A percentile compares a stretch with the other conserved stretches of the same genome.
These are phyloP conservation scores for Anthracocystis walkeri DNA, from an alignment of 1,284 basidiomycete genomes.

Conservation along the genomic window DNA sequence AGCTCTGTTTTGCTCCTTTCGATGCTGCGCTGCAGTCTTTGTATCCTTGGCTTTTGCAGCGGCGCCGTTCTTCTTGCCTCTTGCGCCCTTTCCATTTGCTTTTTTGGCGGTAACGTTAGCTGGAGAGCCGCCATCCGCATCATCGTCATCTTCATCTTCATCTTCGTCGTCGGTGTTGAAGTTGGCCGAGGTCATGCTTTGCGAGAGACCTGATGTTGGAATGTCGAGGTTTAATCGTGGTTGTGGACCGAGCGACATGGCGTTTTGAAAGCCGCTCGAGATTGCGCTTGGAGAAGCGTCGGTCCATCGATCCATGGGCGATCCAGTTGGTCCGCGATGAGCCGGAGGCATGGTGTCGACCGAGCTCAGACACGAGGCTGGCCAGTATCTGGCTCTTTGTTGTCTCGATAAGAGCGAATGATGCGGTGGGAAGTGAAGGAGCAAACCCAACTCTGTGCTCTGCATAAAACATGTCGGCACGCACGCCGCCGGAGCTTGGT, in stretches of 20 bases:
- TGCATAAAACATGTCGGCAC: no score
- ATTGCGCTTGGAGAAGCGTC: slow-evolving; percentile 57
- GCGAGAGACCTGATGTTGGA: slow-evolving; percentile 19
- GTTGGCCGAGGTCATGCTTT: slow-evolving; percentile 15
- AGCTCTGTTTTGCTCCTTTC: slow-evolving; percentile 65
- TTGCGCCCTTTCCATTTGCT: slow-evolving; percentile 23
- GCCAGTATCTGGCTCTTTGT: background rate
- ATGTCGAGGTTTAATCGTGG: slow-evolving; percentile 22
- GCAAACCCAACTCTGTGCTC: no score
- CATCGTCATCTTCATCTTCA: slow-evolving; percentile 50
- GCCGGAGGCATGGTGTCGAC: slow-evolving; percentile 44
- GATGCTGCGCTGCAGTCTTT: slow-evolving; percentile 29
- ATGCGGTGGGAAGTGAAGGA: no score
- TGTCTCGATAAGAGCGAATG: no score
- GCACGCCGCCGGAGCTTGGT: no score
- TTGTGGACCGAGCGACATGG: slow-evolving; percentile 59
- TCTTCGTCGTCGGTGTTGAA: slow-evolving; percentile 50
- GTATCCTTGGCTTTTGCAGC: slow-evolving; percentile 38
- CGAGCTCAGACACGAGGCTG: background rate
- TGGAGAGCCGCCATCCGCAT: slow-evolving; percentile 33
- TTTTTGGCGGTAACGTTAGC: slow-evolving; percentile 27
- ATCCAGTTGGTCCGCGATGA: slow-evolving; percentile 51
- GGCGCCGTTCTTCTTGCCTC: slow-evolving; percentile 21
- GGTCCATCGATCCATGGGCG: slow-evolving; percentile 60
- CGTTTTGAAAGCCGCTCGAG: slow-evolving; percentile 52